These are phyloP conservation scores for Pouteria glomerata DNA, from an alignment of 148 eudicot species.

Conservation along the genomic window DNA sequence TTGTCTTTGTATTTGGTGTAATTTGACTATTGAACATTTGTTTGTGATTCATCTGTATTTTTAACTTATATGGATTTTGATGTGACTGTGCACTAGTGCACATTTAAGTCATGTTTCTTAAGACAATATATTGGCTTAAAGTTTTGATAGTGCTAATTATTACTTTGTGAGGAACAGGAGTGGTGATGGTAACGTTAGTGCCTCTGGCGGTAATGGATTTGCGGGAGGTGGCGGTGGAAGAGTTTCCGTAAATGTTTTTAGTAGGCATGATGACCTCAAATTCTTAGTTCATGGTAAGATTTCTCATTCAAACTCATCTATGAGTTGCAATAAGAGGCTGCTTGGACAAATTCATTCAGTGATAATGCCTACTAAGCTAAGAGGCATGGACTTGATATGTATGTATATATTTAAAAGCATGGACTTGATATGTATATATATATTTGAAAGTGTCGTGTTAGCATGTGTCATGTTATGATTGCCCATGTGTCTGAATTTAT, in stretches of 20 bases:
- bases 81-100: not conserved
- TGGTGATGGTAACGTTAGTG: conserved; percentile 71
- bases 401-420: too few species aligned
- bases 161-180: conserved; percentile 48
- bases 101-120: not conserved
- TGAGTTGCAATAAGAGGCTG: not conserved
- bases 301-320: conserved; percentile 9
- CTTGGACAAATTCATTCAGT: not conserved
- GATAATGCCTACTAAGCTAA: not conserved
- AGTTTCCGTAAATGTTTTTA: conserved; percentile 58
- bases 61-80: not conserved
- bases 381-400: too few species aligned
- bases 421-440: too few species aligned
- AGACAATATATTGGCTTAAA: conserved; percentile 1
- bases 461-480: too few species aligned
- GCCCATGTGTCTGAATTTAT: too few species aligned
- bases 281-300: conserved; percentile 65
- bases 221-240: conserved; percentile 99
- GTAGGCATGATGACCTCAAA: conserved; percentile 66
- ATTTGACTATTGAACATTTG: not conserved
- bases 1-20: not conserved
- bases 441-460: too few species aligned
- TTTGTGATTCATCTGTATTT: not conserved
- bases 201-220: conserved; percentile 92
- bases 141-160: conserved; percentile 9